Evolutionary conservation across 2,329 filamentous ascomycete genomes (phyloP).

Genomic region (Madurella fahalii): DNA sequence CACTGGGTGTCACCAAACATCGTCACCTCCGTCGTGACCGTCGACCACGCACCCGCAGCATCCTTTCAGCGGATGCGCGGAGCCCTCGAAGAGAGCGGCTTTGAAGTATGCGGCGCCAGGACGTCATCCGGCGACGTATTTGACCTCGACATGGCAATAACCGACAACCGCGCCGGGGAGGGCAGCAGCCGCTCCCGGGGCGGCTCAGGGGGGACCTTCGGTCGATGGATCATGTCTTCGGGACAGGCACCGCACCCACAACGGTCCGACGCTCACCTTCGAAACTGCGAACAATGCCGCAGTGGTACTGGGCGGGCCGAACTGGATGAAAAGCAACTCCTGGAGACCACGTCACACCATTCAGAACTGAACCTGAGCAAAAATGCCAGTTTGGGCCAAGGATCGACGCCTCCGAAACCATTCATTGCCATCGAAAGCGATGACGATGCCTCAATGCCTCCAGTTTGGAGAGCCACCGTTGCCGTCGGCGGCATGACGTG

Average conservation of each 20-base stretch:
- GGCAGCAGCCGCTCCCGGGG: constrained; percentile 13
- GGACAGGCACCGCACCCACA: constrained; percentile 20
- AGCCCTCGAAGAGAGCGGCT: constrained; percentile 53
- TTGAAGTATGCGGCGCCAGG: constrained; percentile 51
- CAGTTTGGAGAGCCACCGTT: constrained; percentile 26
- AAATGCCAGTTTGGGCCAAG: neutral
- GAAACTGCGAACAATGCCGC: constrained; percentile 41
- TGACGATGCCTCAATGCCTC: constrained; percentile 17
- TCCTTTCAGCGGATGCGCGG: constrained; percentile 41
- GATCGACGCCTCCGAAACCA: constrained; percentile 21
- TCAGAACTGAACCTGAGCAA: constrained; percentile 6
- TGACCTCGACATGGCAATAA: constrained; percentile 20
- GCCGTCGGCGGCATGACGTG: constrained; percentile 69
- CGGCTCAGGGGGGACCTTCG: constrained; percentile 12
- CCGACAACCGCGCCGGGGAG: constrained; percentile 19
- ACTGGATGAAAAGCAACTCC: constrained; percentile 16
- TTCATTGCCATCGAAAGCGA: constrained; percentile 36
- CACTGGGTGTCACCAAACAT: constrained; percentile 65
- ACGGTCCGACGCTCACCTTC: constrained; percentile 35
- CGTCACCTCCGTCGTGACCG: constrained; percentile 64
- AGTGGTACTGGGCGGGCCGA: constrained; percentile 1
- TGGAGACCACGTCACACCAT: constrained; percentile 11
- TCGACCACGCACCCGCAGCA: constrained; percentile 50
- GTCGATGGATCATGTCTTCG: constrained; percentile 28
- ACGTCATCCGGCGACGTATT: constrained; percentile 32